Evolutionary conservation across 164 flowering plant genomes (phyloP).

Genomic region (Vitis cinerea): DNA sequence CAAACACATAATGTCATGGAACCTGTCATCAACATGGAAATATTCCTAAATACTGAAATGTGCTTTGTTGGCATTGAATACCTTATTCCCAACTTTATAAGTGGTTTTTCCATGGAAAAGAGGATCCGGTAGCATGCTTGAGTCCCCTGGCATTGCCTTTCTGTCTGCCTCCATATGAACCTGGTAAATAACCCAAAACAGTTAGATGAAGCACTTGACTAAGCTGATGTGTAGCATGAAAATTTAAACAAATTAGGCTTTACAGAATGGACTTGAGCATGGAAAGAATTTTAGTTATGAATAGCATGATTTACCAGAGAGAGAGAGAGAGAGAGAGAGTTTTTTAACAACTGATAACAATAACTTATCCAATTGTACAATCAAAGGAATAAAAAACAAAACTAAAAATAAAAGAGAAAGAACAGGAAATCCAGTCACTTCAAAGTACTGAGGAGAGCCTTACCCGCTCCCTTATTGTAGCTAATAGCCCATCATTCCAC

Average conservation of each 20-base stretch:
- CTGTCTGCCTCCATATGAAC: slow-evolving; percentile 96
- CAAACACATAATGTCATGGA: too few species aligned
- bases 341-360: too few species aligned
- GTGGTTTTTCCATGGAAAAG: slow-evolving; percentile 61
- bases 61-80: slow-evolving; percentile 16
- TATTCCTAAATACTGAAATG: too few species aligned
- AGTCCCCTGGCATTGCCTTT: slow-evolving; percentile 65
- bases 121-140: slow-evolving; percentile 31
- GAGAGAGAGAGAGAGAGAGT: too few species aligned
- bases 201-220: not conserved
- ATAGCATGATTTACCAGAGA: too few species aligned
- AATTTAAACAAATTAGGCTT: not conserved
- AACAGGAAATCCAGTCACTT: slow-evolving; percentile 5
- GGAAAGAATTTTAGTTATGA: too few species aligned
- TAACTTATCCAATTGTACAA: too few species aligned
- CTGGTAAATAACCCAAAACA: slow-evolving; percentile 29
- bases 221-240: not conserved
- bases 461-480: slow-evolving; percentile 95
- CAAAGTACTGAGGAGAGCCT: slow-evolving; percentile 10
- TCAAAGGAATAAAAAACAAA: not conserved
- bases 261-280: too few species aligned
- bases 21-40: too few species aligned
- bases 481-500: slow-evolving; percentile 98
- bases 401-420: not conserved
- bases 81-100: slow-evolving; percentile 89